Conservation (phyloP, 129 eudicot genomes). For the Flaveria ramosissima region DNA sequence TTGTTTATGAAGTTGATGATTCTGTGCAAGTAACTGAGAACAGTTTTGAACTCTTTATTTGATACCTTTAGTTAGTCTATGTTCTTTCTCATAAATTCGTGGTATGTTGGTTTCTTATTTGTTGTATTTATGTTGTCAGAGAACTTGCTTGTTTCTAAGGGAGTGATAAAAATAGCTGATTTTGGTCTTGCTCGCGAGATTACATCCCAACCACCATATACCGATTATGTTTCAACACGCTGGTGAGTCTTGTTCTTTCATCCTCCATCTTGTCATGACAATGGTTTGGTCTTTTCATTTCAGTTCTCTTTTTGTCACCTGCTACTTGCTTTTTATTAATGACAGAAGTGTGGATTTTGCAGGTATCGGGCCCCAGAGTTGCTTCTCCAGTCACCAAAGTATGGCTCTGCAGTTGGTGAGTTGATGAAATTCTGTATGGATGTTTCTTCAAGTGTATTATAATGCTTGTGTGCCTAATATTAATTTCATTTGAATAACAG, state of each 20-base stretch:
- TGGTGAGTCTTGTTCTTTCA: constrained; percentile 55
- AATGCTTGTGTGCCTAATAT: background rate
- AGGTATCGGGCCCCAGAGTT: constrained; percentile 99
- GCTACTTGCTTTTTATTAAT: background rate
- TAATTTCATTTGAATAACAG: constrained; percentile 35
- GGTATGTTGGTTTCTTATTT: background rate
- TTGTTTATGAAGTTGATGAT: background rate
- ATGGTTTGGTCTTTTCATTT: background rate
- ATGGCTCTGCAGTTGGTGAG: constrained; percentile 94
- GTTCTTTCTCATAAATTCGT: background rate
- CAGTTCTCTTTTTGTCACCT: background rate
- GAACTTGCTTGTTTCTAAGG: constrained; percentile 77
- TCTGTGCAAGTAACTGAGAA: background rate
- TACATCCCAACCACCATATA: constrained; percentile 76
- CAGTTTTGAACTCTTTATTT: background rate
- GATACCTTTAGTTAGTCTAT: background rate
- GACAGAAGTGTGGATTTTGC: constrained; percentile 28
- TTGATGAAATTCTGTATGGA: constrained; percentile 20
- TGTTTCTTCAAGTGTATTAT: background rate
- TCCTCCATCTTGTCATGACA: constrained; percentile 1
- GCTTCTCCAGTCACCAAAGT: constrained; percentile 73
- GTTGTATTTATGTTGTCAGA: constrained; percentile 45
- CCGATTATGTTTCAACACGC: constrained; percentile 96
- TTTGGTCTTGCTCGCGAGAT: constrained; percentile 98
- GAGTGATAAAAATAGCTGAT: constrained; percentile 82